Evolutionary conservation across 2,329 filamentous ascomycete genomes (phyloP).

Genomic region (Pleurostoma richardsiae): DNA sequence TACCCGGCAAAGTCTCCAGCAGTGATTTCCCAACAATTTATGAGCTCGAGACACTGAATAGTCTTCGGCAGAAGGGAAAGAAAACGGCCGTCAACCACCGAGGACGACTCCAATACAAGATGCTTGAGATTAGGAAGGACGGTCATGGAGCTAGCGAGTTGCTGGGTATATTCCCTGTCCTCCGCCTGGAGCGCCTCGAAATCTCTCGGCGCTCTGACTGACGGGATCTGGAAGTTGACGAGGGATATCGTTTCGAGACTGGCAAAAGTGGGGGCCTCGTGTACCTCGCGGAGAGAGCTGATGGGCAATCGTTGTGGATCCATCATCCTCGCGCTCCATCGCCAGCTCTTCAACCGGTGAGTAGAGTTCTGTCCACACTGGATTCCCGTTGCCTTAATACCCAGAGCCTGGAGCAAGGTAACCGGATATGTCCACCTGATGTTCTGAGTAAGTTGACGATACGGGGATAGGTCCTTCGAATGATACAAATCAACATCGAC

Average conservation of each 20-base stretch:
- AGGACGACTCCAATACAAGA: slow-evolving; percentile 71
- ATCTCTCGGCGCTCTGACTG: slow-evolving; percentile 34
- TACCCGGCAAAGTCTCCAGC: slow-evolving; percentile 62
- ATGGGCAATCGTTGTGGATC: slow-evolving; percentile 38
- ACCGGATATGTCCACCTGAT: slow-evolving; percentile 67
- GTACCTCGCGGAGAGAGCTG: slow-evolving; percentile 44
- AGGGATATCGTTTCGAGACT: slow-evolving; percentile 52
- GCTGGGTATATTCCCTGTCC: slow-evolving; percentile 21
- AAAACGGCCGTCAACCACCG: slow-evolving; percentile 62
- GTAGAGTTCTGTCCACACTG: slow-evolving; percentile 17
- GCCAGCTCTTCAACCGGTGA: slow-evolving; percentile 47
- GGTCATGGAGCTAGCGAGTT: slow-evolving; percentile 41
- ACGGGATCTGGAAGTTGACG: slow-evolving; percentile 58
- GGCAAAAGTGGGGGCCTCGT: slow-evolving; percentile 51
- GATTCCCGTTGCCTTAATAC: slow-evolving; percentile 26
- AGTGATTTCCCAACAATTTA: slow-evolving; percentile 72
- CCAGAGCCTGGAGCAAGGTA: slow-evolving; percentile 60
- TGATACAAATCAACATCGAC: slow-evolving; percentile 69
- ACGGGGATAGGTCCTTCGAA: slow-evolving; percentile 62
- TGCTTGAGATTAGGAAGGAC: slow-evolving; percentile 58
- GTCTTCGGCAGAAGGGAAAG: slow-evolving; percentile 63
- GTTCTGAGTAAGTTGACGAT: slow-evolving; percentile 48
- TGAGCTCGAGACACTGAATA: slow-evolving; percentile 65
- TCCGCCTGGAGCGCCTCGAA: slow-evolving; percentile 26
- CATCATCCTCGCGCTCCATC: slow-evolving; percentile 54